phyloP scores from a whole-genome alignment of 2,329 filamentous ascomycete species.

The Trichoderma cornu-damae region DNA sequence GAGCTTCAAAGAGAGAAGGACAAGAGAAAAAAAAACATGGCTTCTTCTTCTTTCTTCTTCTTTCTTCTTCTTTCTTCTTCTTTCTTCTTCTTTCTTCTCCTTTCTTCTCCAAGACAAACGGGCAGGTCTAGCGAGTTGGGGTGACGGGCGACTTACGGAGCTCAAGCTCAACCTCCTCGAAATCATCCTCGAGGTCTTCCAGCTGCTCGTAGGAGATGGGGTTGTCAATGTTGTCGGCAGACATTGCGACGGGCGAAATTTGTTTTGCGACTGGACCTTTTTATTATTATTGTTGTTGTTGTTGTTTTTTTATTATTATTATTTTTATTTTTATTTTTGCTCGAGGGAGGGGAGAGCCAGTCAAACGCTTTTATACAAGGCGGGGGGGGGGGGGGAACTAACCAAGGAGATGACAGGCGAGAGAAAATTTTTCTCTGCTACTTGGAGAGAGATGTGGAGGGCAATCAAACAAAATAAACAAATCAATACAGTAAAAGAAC shows the following conservation, averaged over 20 bases:
- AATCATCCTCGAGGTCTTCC: slow-evolving; percentile 72
- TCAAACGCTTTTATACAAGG: too few relatives aligned
- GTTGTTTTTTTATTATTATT: too few relatives aligned
- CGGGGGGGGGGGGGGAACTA: background rate
- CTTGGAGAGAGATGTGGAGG: background rate
- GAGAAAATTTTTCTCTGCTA: slow-evolving; percentile 13
- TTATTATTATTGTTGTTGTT: too few relatives aligned
- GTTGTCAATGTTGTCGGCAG: slow-evolving; percentile 35
- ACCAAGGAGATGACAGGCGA: slow-evolving; percentile 1
- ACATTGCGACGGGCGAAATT: slow-evolving; percentile 28
- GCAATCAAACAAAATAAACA: background rate
- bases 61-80: background rate
- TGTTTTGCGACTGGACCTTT: background rate
- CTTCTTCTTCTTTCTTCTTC: background rate
- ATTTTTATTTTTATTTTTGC: too few relatives aligned
- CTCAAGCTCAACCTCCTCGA: slow-evolving; percentile 76
- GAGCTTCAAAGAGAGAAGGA: background rate
- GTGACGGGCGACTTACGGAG: slow-evolving; percentile 61
- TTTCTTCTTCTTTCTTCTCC: background rate
- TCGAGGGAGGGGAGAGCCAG: too few relatives aligned
- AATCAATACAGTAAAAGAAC: background rate
- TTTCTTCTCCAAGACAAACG: background rate
- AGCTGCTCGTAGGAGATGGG: slow-evolving; percentile 69
- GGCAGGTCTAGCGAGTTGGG: background rate
- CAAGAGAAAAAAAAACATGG: too few relatives aligned